Percentiles rank a stretch among this genome's conserved stretches.
Evolutionary conservation across 2,329 filamentous ascomycete genomes (phyloP).

Genomic region (Talaromyces sp.): DNA sequence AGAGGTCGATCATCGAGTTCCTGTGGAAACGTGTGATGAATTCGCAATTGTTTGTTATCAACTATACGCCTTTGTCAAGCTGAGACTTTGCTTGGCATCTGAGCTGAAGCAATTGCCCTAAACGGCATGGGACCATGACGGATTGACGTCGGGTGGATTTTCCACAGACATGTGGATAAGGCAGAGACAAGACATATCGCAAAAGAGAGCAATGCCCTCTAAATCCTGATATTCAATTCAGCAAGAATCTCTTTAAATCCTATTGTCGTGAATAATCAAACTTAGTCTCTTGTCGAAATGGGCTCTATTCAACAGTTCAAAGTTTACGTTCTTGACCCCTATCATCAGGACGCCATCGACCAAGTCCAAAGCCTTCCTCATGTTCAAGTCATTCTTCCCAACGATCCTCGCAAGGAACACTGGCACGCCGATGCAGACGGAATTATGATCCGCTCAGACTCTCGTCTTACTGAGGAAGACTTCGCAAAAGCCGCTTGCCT

Average conservation of each 20-base stretch:
- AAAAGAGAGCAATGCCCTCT: neutral
- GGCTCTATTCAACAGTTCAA: neutral
- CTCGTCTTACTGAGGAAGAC: slow-evolving; percentile 24
- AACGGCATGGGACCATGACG: neutral
- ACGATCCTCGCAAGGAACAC: slow-evolving; percentile 21
- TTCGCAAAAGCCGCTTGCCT: slow-evolving; percentile 28
- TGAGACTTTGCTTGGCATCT: neutral
- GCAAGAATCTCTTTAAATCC: neutral
- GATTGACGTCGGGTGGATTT: neutral
- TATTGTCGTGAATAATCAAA: neutral
- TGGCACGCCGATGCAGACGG: slow-evolving; percentile 27
- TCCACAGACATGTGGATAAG: neutral
- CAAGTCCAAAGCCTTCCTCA: slow-evolving; percentile 21
- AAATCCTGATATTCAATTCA: neutral
- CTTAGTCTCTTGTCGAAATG: neutral
- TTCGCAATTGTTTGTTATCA: neutral
- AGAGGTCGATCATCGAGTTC: neutral
- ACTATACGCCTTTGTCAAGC: neutral
- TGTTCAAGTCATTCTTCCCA: slow-evolving; percentile 22
- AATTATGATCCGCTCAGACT: slow-evolving; percentile 29
- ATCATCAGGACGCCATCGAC: slow-evolving; percentile 29
- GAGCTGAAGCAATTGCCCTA: neutral
- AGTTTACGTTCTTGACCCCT: slow-evolving; percentile 27
- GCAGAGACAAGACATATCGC: neutral
- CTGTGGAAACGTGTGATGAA: neutral